Evolutionary conservation across 768 basidiomycete genomes (phyloP), one percentile per base, ranked within the genome.

Genomic region (Mycena maculata): DNA sequence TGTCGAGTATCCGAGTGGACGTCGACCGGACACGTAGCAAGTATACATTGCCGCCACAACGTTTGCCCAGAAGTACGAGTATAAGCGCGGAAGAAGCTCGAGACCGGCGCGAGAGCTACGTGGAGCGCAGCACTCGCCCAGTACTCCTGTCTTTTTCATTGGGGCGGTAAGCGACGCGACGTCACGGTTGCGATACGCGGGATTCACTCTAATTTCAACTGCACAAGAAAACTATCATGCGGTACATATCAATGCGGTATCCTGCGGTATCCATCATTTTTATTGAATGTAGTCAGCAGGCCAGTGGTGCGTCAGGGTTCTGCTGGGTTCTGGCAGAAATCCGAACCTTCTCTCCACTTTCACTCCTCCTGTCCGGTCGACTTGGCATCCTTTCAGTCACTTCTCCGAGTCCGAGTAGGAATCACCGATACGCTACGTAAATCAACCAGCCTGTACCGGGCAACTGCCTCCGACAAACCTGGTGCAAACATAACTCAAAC

Each of bases 31-130:
- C 49, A 33, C 18, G 38, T 36, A 41, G 12, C 22, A 23, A 53
- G 50, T 16, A 44, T 45, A 30, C 20, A 27, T 52, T 38, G 22
- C 23, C 13, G 30, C 58, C 22, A 42, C 31, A 8, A 27, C 9
- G 39, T 42, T 50, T 8, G 41, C 52, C 44, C 55, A 11, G 54
- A 63, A 56, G 63, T 23, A 41, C 56, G 64, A 66, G 58, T 42
- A 54, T 60, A 55, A 66, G 33, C 41, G 64, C 58, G 64, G 64
- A 5, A 66, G 64, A 60, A 60, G 57, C 42, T 22, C 25, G 49
- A 52, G 60, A 58, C 58, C 64, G 58, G 42, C 20, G 1, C 44
- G 42, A 64, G 20, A 55, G 54, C 47, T 57, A 49, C 63, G 45
- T 38, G 20, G 45, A 31, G 23, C 20, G 13, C 12, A 41, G 47